These are phyloP conservation scores for Xylariaceae sp. DNA, from an alignment of 2,329 filamentous ascomycete species.

Conservation along the genomic window DNA sequence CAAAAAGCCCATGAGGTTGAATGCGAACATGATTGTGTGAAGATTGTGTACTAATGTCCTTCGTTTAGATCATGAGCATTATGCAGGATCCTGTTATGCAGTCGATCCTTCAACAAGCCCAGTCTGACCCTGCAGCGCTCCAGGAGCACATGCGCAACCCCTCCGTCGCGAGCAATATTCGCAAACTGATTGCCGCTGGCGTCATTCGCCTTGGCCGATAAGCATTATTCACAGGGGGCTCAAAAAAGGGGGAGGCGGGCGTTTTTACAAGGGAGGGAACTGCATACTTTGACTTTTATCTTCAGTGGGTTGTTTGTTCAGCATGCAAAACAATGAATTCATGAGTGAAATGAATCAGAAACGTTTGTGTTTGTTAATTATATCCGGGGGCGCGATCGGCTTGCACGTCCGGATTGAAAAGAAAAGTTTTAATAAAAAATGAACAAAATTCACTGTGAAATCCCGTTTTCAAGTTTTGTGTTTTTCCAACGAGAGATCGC, in stretches of 20 bases:
- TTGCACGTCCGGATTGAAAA: too few species aligned
- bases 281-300: not conserved
- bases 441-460: too few species aligned
- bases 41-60: slow-evolving; percentile 25
- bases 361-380: too few species aligned
- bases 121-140: slow-evolving; percentile 84
- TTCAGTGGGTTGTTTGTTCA: not conserved
- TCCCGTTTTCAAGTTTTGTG: too few species aligned
- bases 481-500: too few species aligned
- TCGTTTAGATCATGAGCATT: slow-evolving; percentile 68
- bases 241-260: not conserved
- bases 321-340: not conserved
- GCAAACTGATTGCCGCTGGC: slow-evolving; percentile 89
- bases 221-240: slow-evolving; percentile 11
- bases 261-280: not conserved
- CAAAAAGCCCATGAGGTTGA: not conserved
- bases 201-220: slow-evolving; percentile 70
- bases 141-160: slow-evolving; percentile 98
- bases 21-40: not conserved
- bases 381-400: too few species aligned
- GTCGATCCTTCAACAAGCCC: slow-evolving; percentile 92
- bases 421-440: too few species aligned
- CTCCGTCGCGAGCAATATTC: slow-evolving; percentile 77
- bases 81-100: slow-evolving; percentile 98
- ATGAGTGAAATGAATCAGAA: too few species aligned